Base-by-base conservation (phyloP, 768 basidiomycete species). In the Mycena vulgaris region DNA sequence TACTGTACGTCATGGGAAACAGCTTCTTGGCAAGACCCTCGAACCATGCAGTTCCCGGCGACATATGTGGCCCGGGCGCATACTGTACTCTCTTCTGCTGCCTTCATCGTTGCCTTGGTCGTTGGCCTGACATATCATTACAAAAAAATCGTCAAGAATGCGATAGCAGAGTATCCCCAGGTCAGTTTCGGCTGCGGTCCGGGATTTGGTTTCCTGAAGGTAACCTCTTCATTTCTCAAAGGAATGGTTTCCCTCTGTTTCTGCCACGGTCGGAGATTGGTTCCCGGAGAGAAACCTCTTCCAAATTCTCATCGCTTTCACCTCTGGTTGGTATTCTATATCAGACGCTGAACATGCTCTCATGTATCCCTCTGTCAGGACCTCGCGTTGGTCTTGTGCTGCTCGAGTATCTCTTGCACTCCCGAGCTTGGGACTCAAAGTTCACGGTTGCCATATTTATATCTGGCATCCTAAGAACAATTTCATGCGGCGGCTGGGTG, bases 181-280 rank as follows among this genome's bases (percentile, higher is more conserved):
- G 95, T 95, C 94, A 6, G 96, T 97, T 11, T 94, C 93, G 42
- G 91, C 93, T 16, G 92, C 93, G 91, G 93, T 96, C 65, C 95
- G 95, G 2, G 95, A 97, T 82, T 95, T 70, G 14, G 35, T 37
- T 14, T 37, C 35, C 14, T 37, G 14, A 37, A 6, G 14, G 35
- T 7, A 6, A 14, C 35, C 14, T 7, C 35, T 7, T 7, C 35
- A 37, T 37, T 37, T 37, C 35, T 37, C 47, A 48, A 30, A 33
- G 3, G 27, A 53, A 53, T 30, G 28, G 17, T 27, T 33, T 30
- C 28, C 30, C 3, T 95, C 94, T 7, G 95, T 97, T 21, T 94
- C 93, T 52, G 92, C 93, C 16, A 92, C 93, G 91, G 94, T 96
- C 62, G 95, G 96, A 3, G 95, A 97, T 82, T 95, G 94, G 92